Percentiles rank a stretch among this genome's conserved stretches.
Conservation (phyloP, 345 rosid species). For the Syzygium oleosum region DNA sequence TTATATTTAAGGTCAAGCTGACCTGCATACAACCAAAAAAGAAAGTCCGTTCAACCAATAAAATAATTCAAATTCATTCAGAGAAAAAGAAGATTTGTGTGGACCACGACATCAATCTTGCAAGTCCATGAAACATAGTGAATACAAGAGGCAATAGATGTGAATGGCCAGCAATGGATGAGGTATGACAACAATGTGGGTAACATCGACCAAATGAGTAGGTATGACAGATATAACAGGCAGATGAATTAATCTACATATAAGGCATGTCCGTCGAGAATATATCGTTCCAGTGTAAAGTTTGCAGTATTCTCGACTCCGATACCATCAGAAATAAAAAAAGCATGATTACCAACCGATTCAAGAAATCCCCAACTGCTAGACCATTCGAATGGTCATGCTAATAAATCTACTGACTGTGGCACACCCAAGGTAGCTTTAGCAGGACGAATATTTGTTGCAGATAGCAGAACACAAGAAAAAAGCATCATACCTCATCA, state of each 20-base stretch:
- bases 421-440: neutral
- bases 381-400: neutral
- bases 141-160: neutral
- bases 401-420: neutral
- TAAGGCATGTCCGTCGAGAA: neutral
- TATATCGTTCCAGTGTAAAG: neutral
- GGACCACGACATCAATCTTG: neutral
- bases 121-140: neutral
- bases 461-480: neutral
- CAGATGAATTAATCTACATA: neutral
- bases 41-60: neutral
- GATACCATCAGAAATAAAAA: neutral
- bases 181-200: neutral
- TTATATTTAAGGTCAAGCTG: conserved; percentile 76
- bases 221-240: neutral
- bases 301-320: neutral
- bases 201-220: neutral
- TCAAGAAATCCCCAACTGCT: neutral
- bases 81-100: neutral
- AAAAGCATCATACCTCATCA: conserved; percentile 55
- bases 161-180: neutral
- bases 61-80: neutral
- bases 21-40: conserved; percentile 41
- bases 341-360: neutral
- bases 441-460: neutral